phyloP scores from a whole-genome alignment of 306 rosid genomes.

The Sicyos baderoa region DNA sequence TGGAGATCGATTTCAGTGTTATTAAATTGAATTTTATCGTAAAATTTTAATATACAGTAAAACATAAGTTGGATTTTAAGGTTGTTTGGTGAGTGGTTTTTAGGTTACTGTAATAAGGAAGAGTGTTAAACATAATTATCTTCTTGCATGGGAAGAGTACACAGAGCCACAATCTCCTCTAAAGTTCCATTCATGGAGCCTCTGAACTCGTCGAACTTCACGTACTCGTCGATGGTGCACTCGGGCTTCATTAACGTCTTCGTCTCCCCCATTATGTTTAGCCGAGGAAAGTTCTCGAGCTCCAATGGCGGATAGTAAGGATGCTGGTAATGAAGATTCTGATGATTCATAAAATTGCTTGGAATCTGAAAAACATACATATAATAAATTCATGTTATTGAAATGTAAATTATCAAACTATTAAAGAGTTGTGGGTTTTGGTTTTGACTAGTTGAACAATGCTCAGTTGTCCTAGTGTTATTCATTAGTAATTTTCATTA shows the following conservation, averaged over 20 bases:
- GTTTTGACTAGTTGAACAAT: too few species aligned
- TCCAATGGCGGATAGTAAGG: constrained; percentile 55
- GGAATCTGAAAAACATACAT: neutral
- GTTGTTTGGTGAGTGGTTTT: too few species aligned
- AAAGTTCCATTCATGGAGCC: constrained; percentile 64
- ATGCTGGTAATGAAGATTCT: constrained; percentile 33
- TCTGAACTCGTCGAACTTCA: constrained; percentile 44
- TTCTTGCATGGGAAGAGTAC: constrained; percentile 54
- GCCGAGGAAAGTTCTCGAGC: constrained; percentile 68
- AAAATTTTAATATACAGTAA: constrained; percentile 13
- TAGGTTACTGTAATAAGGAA: constrained; percentile 15
- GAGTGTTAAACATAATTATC: neutral
- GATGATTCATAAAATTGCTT: neutral
- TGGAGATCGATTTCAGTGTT: constrained; percentile 9
- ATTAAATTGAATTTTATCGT: constrained; percentile 2
- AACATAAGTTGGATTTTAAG: neutral
- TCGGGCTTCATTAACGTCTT: constrained; percentile 41
- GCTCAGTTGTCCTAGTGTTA: too few species aligned
- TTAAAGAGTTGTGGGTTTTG: too few species aligned
- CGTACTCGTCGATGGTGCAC: constrained; percentile 34
- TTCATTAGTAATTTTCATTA: too few species aligned
- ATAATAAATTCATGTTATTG: too few species aligned
- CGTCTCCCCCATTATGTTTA: constrained; percentile 43
- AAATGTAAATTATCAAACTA: too few species aligned
- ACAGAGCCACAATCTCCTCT: constrained; percentile 71